phyloP scores from a whole-genome alignment of 1,139 yeast genomes.

The Trichomonascaceae sp. region DNA sequence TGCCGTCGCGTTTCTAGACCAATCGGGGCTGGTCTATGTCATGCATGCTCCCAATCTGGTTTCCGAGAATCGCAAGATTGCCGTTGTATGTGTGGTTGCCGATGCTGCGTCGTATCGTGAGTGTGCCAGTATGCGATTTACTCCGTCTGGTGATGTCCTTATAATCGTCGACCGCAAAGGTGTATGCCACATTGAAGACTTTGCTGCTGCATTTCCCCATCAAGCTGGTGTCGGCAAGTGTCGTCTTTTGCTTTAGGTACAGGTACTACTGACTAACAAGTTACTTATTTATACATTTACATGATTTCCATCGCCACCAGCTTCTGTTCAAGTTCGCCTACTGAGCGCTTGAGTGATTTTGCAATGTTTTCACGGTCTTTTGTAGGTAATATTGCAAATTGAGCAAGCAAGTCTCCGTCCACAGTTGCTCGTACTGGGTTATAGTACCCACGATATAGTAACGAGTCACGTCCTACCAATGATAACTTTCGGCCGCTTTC shows the following conservation, averaged over 20 bases:
- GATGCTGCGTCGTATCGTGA: constrained; percentile 51
- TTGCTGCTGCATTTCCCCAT: constrained; percentile 73
- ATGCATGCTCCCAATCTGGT: constrained; percentile 42
- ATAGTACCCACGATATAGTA: constrained; percentile 62
- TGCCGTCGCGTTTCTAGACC: constrained; percentile 66
- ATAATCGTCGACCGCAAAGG: constrained; percentile 76
- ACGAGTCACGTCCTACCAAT: constrained; percentile 55
- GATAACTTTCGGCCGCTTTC: too few species aligned
- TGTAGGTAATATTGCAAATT: constrained; percentile 30
- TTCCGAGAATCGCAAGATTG: constrained; percentile 42
- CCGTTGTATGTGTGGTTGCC: constrained; percentile 64
- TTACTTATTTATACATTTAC: constrained; percentile 23
- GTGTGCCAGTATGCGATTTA: constrained; percentile 64
- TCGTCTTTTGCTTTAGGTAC: constrained; percentile 14
- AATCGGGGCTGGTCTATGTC: constrained; percentile 62
- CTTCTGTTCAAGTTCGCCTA: constrained; percentile 47
- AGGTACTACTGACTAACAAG: neutral
- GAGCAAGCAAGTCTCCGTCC: constrained; percentile 81
- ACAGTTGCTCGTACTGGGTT: constrained; percentile 63
- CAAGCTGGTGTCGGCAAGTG: constrained; percentile 71
- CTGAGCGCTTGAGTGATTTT: constrained; percentile 39
- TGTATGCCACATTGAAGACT: constrained; percentile 62
- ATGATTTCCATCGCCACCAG: constrained; percentile 46
- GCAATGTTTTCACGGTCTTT: constrained; percentile 38
- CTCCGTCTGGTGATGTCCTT: constrained; percentile 69